Evolutionary conservation across 2,329 filamentous ascomycete species (phyloP), one percentile per base, ranked within the genome.

Genomic region (Botryosphaeria dothidea): DNA sequence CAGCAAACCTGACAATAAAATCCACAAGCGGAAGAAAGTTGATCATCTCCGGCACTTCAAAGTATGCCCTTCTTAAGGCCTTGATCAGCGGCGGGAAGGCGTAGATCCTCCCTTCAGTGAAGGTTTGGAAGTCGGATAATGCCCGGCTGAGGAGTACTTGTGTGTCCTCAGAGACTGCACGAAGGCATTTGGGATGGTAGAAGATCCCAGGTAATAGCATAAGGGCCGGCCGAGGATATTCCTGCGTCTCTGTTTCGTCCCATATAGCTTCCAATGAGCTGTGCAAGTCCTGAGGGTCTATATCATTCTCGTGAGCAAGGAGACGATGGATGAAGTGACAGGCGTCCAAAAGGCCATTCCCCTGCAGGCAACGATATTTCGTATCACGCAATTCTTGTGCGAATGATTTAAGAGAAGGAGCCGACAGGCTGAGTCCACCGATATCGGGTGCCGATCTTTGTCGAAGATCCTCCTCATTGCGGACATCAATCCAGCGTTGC

Each of bases 161-260:
- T 25, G 34, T 63, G 13, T 38, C 61, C 54, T 57, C 27, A 17
- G n/a, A 69, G 25, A 63, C 70, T 2, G 66, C 31, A n/a, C 66
- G 54, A 31, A 75, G 68, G 68, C 74, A 73, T 15, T 31, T 63
- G 8, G 72, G 70, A 64, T 81, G 75, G 23, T 81, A 75, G 13
- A 81, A 69, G 1, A 81, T 49, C 4, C 66, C 61, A 3, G 80
- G 77, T 8, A 82, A 43, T 17, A 73, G 69, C 49, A 79, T 67
- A 4, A 79, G 72, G 1, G 79, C 73, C 2, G 71, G 70, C 66
- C 80, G 78, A 13, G 78, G 77, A 67, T 81, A 83, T 46, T 83
- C 81, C 58, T 82, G 77, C 56, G 79, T 79, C 65, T 83, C 82
- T 2, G 81, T 70, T 66, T 83, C 81, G 34, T 78, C 78, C 80